Evolutionary conservation across 2,329 filamentous ascomycete species (phyloP).

Genomic region (Elsinoe necatrix): DNA sequence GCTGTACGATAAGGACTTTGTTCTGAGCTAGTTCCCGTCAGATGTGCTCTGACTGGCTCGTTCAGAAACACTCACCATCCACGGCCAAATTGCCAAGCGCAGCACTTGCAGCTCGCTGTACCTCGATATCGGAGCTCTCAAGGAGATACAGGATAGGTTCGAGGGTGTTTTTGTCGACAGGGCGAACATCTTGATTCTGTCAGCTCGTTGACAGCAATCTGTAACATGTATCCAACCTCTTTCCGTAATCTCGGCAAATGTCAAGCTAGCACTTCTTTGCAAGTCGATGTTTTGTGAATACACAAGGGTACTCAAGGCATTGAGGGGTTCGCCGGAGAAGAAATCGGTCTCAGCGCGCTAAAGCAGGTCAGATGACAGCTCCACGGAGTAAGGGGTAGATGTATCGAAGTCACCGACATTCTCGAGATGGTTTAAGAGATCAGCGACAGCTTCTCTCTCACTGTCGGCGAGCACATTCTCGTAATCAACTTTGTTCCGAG

Average conservation of each 20-base stretch:
- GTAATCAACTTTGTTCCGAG: slow-evolving; percentile 40
- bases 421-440: slow-evolving; percentile 89
- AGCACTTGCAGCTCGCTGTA: slow-evolving; percentile 91
- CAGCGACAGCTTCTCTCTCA: slow-evolving; percentile 92
- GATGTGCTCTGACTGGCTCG: neutral
- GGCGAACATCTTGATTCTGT: slow-evolving; percentile 67
- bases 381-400: slow-evolving; percentile 27
- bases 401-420: slow-evolving; percentile 55
- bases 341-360: slow-evolving; percentile 96
- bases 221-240: slow-evolving; percentile 54
- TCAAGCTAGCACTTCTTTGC: slow-evolving; percentile 92
- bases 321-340: slow-evolving; percentile 90
- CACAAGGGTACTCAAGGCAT: slow-evolving; percentile 87
- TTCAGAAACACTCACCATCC: slow-evolving; percentile 58
- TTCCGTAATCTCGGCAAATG: slow-evolving; percentile 98
- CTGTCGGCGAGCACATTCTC: slow-evolving; percentile 65
- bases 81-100: slow-evolving; percentile 93
- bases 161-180: slow-evolving; percentile 89
- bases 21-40: slow-evolving; percentile 69
- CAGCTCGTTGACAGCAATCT: slow-evolving; percentile 16
- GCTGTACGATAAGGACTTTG: slow-evolving; percentile 89
- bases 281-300: slow-evolving; percentile 99
- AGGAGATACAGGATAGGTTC: slow-evolving; percentile 93
- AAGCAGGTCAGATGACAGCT: slow-evolving; percentile 13
- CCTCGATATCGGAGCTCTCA: slow-evolving; percentile 91